These are phyloP conservation scores for Fusarium nematophilum DNA, from an alignment of 2,329 filamentous ascomycete species.

Conservation along the genomic window DNA sequence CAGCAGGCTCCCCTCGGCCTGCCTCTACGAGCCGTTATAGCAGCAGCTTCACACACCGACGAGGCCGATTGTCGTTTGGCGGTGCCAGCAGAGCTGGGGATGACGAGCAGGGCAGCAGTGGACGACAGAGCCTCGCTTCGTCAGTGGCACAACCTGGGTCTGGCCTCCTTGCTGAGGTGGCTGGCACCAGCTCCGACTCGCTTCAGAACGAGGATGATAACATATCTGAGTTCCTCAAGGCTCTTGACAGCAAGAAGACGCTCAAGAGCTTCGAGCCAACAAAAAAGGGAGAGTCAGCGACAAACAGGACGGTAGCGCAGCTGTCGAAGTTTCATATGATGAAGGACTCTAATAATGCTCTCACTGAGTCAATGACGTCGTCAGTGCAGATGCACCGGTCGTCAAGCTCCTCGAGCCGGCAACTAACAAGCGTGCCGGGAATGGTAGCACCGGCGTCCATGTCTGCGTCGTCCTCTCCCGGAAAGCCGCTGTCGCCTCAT, in stretches of 20 bases:
- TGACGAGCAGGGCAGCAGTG: conserved; percentile 82
- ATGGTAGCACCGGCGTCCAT: conserved; percentile 79
- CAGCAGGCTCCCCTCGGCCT: conserved; percentile 82
- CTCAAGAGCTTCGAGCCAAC: conserved; percentile 79
- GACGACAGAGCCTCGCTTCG: conserved; percentile 79
- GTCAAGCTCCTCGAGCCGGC: conserved; percentile 76
- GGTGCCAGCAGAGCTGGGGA: conserved; percentile 74
- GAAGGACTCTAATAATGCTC: conserved; percentile 86
- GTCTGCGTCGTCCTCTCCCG: conserved; percentile 88
- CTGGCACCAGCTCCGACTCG: conserved; percentile 73
- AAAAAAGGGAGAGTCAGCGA: conserved; percentile 75
- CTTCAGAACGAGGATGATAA: conserved; percentile 86
- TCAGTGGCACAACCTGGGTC: conserved; percentile 80
- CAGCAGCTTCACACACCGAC: conserved; percentile 92
- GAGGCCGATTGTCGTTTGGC: conserved; percentile 80
- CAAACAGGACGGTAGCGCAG: conserved; percentile 81
- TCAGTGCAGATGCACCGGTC: conserved; percentile 88
- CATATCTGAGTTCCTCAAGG: conserved; percentile 91
- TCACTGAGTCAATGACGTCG: conserved; percentile 94
- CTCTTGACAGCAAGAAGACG: conserved; percentile 90
- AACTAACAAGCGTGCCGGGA: conserved; percentile 69
- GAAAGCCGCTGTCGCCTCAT: conserved; percentile 88
- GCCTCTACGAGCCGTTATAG: conserved; percentile 85
- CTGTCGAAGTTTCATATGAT: conserved; percentile 88
- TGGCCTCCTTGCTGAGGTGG: conserved; percentile 78